phyloP scores from a whole-genome alignment of 306 rosid genomes.

The Astragalus membranaceus region DNA sequence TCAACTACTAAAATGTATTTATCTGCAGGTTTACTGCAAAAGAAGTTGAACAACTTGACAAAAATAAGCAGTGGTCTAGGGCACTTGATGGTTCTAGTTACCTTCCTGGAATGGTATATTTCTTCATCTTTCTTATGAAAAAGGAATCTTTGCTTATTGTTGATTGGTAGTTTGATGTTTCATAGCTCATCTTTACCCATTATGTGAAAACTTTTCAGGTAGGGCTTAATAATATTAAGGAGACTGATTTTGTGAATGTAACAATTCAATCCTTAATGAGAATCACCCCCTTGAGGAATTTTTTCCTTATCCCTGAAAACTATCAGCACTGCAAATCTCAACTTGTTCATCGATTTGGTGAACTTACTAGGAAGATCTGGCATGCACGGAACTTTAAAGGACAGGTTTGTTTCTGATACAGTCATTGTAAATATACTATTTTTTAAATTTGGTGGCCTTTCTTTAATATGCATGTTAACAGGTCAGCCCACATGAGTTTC shows the following conservation, averaged over 20 bases:
- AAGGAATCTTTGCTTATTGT: not conserved
- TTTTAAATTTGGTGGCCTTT: slow-evolving; percentile 3
- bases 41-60: slow-evolving; percentile 82
- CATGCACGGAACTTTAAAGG: slow-evolving; percentile 94
- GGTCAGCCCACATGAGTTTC: slow-evolving; percentile 97
- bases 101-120: slow-evolving; percentile 93
- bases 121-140: slow-evolving; percentile 14
- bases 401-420: slow-evolving; percentile 56
- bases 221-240: slow-evolving; percentile 94
- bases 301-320: slow-evolving; percentile 84
- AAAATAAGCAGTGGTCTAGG: slow-evolving; percentile 94
- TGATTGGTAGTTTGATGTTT: not conserved
- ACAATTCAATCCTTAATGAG: slow-evolving; percentile 95
- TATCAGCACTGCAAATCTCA: slow-evolving; percentile 79
- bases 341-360: slow-evolving; percentile 95
- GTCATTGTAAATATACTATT: not conserved
- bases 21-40: slow-evolving; percentile 62
- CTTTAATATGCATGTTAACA: slow-evolving; percentile 28
- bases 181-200: slow-evolving; percentile 13
- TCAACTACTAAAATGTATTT: slow-evolving; percentile 3
- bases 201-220: slow-evolving; percentile 39
- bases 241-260: slow-evolving; percentile 96
- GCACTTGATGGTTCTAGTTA: slow-evolving; percentile 97
- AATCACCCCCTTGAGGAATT: slow-evolving; percentile 87
- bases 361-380: slow-evolving; percentile 97